Evolutionary conservation across 192 early-diverging fungal genomes (phyloP).

Genomic region (Entomortierella lignicola): DNA sequence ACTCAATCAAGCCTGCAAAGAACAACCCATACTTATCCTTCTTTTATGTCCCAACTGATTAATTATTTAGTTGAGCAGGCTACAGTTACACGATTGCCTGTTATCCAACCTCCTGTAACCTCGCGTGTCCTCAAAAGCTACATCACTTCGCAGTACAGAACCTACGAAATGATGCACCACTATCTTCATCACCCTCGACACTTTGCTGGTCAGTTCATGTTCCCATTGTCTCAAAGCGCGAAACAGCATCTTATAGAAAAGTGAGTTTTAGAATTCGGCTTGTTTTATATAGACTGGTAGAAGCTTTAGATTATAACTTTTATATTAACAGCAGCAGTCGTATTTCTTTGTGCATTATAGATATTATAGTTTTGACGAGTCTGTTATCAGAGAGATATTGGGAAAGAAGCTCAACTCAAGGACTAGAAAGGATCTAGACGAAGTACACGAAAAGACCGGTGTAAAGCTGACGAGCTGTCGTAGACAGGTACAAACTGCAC

Average conservation of each 20-base stretch:
- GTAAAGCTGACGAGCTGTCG: slow-evolving; percentile 52
- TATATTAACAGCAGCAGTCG: not conserved
- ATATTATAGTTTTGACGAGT: slow-evolving; percentile 60
- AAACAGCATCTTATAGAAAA: slow-evolving; percentile 55
- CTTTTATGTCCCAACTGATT: not conserved
- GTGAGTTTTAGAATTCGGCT: not conserved
- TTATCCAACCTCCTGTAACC: slow-evolving; percentile 41
- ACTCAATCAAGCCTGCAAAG: not conserved
- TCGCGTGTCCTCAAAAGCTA: slow-evolving; percentile 49
- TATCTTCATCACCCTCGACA: slow-evolving; percentile 54
- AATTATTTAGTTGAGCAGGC: slow-evolving; percentile 42
- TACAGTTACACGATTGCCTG: slow-evolving; percentile 29
- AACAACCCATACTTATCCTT: not conserved
- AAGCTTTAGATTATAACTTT: not conserved
- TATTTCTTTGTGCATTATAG: slow-evolving; percentile 27
- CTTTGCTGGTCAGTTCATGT: slow-evolving; percentile 55
- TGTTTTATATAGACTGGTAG: not conserved
- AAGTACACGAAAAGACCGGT: slow-evolving; percentile 53
- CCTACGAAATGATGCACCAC: slow-evolving; percentile 55
- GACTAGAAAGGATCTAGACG: slow-evolving; percentile 58
- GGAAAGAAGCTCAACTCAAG: slow-evolving; percentile 59
- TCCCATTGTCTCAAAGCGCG: slow-evolving; percentile 48
- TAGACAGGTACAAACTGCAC: slow-evolving; percentile 39
- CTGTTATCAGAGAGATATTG: slow-evolving; percentile 55
- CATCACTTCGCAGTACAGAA: slow-evolving; percentile 50